phyloP scores from a whole-genome alignment of 2,329 filamentous ascomycete species.

The Beauveria sp. region DNA sequence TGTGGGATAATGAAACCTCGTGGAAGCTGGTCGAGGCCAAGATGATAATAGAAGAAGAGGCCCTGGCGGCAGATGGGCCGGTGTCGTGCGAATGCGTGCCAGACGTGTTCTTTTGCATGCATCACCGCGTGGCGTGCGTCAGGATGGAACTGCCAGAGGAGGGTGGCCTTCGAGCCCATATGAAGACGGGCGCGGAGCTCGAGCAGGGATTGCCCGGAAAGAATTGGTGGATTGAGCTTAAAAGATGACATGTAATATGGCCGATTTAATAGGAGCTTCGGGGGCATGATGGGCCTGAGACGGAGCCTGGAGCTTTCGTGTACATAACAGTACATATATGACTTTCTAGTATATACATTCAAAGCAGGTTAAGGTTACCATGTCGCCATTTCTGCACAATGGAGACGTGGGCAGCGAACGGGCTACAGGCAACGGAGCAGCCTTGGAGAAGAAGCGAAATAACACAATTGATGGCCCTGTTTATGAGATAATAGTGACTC shows the following conservation, averaged over 20 bases:
- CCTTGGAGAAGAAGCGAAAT: too few relatives aligned
- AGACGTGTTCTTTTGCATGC: slow-evolving; percentile 1
- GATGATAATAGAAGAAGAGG: slow-evolving; percentile 3
- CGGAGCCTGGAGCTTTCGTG: background rate
- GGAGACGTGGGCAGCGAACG: too few relatives aligned
- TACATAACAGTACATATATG: too few relatives aligned
- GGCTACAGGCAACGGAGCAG: too few relatives aligned
- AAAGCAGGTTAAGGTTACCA: too few relatives aligned
- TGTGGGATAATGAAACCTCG: slow-evolving; percentile 1
- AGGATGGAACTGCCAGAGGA: background rate
- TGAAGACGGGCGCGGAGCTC: background rate
- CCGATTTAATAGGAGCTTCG: background rate
- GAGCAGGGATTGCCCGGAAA: background rate
- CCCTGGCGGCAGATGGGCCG: background rate
- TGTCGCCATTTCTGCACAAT: too few relatives aligned
- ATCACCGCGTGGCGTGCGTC: background rate
- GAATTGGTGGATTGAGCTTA: background rate
- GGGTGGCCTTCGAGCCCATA: background rate
- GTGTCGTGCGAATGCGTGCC: background rate
- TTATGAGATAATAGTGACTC: too few relatives aligned
- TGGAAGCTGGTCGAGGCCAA: slow-evolving; percentile 4
- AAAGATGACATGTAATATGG: background rate
- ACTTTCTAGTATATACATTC: too few relatives aligned
- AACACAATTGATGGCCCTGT: too few relatives aligned
- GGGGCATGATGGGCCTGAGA: background rate